Percentiles rank a stretch among this genome's conserved stretches.
Evolutionary conservation across 495 filamentous ascomycete genomes (phyloP).

Genomic region (Tuber brumale): DNA sequence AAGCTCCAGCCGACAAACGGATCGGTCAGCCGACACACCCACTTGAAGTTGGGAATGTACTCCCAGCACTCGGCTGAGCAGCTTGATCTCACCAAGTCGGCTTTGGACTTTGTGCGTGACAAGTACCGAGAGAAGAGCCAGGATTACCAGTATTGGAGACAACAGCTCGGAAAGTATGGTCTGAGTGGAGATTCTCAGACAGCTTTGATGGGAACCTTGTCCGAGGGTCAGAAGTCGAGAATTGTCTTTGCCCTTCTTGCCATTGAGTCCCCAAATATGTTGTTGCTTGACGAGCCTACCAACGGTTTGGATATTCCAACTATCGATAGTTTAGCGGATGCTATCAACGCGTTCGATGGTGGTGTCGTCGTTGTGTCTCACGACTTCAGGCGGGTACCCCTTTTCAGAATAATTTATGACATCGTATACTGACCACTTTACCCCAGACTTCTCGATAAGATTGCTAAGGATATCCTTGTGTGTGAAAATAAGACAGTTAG

Average conservation of each 20-base stretch:
- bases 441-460: conserved; percentile 87
- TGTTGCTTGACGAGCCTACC: conserved; percentile 94
- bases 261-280: conserved; percentile 95
- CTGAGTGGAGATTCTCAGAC: conserved; percentile 89
- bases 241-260: conserved; percentile 96
- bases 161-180: conserved; percentile 91
- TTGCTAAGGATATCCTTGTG: conserved; percentile 98
- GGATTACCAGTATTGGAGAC: conserved; percentile 99
- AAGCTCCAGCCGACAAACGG: conserved; percentile 81
- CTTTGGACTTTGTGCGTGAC: conserved; percentile 94
- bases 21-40: conserved; percentile 81
- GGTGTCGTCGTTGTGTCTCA: conserved; percentile 97
- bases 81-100: conserved; percentile 94
- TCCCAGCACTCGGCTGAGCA: conserved; percentile 97
- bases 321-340: conserved; percentile 94
- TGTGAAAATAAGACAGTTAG: conserved; percentile 92
- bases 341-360: conserved; percentile 90
- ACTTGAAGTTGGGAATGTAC: conserved; percentile 97
- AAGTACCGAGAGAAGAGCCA: conserved; percentile 83
- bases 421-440: conserved; percentile 31
- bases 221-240: conserved; percentile 93
- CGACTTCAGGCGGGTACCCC: conserved; percentile 73
- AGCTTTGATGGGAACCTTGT: conserved; percentile 92
- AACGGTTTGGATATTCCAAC: conserved; percentile 99
- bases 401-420: background rate